Conservation (phyloP, 306 rosid species). For the Abrus pulchellus region DNA sequence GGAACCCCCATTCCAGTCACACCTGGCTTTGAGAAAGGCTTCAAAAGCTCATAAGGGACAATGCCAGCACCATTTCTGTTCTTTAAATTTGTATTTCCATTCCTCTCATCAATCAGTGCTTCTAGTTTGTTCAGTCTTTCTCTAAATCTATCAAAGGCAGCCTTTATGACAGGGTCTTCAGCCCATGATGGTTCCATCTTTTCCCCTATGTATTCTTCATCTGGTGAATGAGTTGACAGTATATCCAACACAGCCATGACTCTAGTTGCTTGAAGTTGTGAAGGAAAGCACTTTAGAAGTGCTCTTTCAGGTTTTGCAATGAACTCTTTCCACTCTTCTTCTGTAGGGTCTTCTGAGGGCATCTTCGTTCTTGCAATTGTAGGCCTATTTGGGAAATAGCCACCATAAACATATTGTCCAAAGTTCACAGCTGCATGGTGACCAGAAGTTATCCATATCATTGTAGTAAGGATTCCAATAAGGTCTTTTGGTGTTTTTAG, state of each 20-base stretch:
- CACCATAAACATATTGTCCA: constrained; percentile 71
- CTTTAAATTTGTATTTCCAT: constrained; percentile 55
- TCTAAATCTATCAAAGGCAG: constrained; percentile 68
- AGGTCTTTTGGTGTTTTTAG: constrained; percentile 67
- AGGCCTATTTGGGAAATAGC: constrained; percentile 80
- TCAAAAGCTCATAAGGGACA: constrained; percentile 76
- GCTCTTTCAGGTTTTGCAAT: constrained; percentile 60
- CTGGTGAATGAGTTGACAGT: constrained; percentile 80
- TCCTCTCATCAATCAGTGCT: constrained; percentile 64
- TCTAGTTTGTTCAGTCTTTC: constrained; percentile 65
- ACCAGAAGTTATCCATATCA: constrained; percentile 77
- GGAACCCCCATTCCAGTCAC: constrained; percentile 85
- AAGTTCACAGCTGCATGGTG: constrained; percentile 89
- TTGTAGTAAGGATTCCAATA: constrained; percentile 59
- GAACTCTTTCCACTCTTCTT: constrained; percentile 57
- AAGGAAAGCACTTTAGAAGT: constrained; percentile 70
- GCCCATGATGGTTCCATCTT: constrained; percentile 72
- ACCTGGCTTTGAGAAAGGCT: constrained; percentile 80
- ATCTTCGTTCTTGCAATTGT: constrained; percentile 70
- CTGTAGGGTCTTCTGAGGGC: constrained; percentile 68
- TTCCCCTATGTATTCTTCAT: constrained; percentile 83
- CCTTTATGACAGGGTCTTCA: constrained; percentile 63
- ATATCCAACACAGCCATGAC: constrained; percentile 74
- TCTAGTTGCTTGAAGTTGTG: constrained; percentile 73
- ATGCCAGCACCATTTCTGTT: constrained; percentile 85